Conservation (phyloP, 352 stramenopile genomes). For the Phytophthora hibernalis region DNA sequence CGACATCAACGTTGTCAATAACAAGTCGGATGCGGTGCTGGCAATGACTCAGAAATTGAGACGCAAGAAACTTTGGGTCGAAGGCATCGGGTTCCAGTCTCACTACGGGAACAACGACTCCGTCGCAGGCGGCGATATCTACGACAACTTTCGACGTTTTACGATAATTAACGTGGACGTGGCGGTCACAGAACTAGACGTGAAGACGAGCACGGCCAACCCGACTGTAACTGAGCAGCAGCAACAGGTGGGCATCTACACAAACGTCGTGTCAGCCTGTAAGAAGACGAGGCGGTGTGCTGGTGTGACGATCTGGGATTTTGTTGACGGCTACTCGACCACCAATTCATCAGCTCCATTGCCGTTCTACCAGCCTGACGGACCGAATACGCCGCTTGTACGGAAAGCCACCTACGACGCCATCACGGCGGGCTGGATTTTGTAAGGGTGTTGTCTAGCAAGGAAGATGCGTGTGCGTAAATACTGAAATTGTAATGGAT, state of each 20-base stretch:
- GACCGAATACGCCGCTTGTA: conserved; percentile 20
- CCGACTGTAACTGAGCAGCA: conserved; percentile 17
- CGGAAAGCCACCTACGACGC: conserved; percentile 31
- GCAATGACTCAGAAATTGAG: conserved; percentile 15
- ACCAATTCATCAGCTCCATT: conserved; percentile 16
- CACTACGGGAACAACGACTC: conserved; percentile 18
- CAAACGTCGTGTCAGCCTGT: conserved; percentile 23
- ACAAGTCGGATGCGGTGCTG: conserved; percentile 28
- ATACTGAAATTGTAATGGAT: too few species aligned
- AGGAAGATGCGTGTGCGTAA: too few species aligned
- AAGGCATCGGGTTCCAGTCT: conserved; percentile 31
- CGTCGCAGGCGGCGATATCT: conserved; percentile 6
- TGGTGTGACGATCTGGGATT: conserved; percentile 26
- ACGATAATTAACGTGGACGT: conserved; percentile 22
- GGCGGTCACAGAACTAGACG: conserved; percentile 31
- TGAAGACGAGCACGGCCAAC: conserved; percentile 19
- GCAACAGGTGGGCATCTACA: conserved; percentile 23
- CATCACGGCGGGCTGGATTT: conserved; percentile 8
- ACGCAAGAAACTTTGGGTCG: conserved; percentile 10
- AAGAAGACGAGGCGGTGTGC: conserved; percentile 25
- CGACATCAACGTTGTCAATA: conserved; percentile 24
- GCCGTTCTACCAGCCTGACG: conserved; percentile 26
- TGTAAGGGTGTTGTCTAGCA: neutral
- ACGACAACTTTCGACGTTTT: conserved; percentile 31
- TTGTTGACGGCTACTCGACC: conserved; percentile 32